A percentile compares a stretch with the other conserved stretches of the same genome.
These are phyloP conservation scores for Neoboletus magnificus DNA, from an alignment of 768 basidiomycete genomes.

Conservation along the genomic window DNA sequence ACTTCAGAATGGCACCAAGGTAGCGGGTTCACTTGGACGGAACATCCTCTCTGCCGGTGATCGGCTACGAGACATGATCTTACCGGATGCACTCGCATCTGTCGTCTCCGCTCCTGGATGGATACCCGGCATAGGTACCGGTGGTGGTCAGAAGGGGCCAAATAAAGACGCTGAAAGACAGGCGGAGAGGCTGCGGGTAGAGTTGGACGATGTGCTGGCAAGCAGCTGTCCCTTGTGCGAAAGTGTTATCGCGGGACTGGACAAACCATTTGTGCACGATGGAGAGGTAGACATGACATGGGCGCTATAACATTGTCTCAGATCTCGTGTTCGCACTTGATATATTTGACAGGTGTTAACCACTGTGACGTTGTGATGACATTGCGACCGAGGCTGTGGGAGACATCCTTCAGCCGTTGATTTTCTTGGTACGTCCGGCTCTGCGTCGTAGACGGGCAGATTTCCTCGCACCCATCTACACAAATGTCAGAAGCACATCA, in stretches of 20 bases:
- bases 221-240: conserved; percentile 94
- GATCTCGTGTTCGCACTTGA: background rate
- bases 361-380: background rate
- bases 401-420: conserved; percentile 56
- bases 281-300: conserved; percentile 79
- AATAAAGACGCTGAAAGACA: conserved; percentile 54
- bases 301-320: conserved; percentile 48
- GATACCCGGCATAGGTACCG: conserved; percentile 64
- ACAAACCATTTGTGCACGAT: conserved; percentile 79
- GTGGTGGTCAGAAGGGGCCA: conserved; percentile 43
- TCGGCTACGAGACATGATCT: conserved; percentile 83
- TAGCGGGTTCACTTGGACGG: conserved; percentile 66
- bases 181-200: conserved; percentile 69
- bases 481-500: conserved; percentile 1
- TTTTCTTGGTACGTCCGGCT: conserved; percentile 76
- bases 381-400: background rate
- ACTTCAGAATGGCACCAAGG: conserved; percentile 60
- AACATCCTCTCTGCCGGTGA: conserved; percentile 89
- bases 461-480: conserved; percentile 77
- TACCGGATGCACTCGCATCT: conserved; percentile 88
- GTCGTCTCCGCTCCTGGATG: conserved; percentile 76
- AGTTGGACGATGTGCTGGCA: conserved; percentile 87
- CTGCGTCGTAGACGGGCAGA: conserved; percentile 68
- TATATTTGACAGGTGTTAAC: conserved; percentile 8
- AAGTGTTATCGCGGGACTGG: conserved; percentile 78